Conservation (phyloP, 345 rosid species). For the Eucalyptus viminalis region DNA sequence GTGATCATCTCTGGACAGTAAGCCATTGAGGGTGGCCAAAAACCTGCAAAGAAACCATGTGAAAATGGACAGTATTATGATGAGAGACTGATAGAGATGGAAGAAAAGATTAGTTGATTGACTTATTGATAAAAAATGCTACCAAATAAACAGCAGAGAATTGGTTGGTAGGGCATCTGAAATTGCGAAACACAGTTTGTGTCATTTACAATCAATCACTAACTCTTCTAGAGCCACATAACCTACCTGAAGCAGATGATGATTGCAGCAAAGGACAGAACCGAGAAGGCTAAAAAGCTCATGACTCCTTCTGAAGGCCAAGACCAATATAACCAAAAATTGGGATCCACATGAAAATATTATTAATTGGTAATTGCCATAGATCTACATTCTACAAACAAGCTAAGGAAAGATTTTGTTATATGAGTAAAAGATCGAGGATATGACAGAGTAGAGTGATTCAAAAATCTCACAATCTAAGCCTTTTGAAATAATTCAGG, state of each 20-base stretch:
- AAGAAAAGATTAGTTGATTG: not conserved
- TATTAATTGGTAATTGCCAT: not conserved
- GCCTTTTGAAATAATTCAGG: constrained; percentile 75
- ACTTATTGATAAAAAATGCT: not conserved
- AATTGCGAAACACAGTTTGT: not conserved
- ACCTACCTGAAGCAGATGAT: constrained; percentile 77
- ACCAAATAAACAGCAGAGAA: not conserved
- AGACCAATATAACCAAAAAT: constrained; percentile 89
- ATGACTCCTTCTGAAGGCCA: constrained; percentile 63
- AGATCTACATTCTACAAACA: not conserved
- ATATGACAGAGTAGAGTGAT: not conserved
- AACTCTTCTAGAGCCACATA: not conserved
- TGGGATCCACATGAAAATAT: constrained; percentile 35
- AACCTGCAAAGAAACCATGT: constrained; percentile 19
- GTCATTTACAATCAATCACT: not conserved
- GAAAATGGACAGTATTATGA: not conserved
- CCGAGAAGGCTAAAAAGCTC: constrained; percentile 70
- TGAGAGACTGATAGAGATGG: not conserved
- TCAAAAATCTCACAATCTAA: constrained; percentile 49
- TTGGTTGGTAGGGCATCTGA: not conserved
- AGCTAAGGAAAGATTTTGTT: not conserved
- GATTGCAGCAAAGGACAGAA: constrained; percentile 79
- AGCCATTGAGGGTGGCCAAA: constrained; percentile 92
- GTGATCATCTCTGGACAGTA: constrained; percentile 61
- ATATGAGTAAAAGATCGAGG: not conserved